These are phyloP conservation scores for Ceratopteris richardii DNA, from an alignment of 75 land plant species.

Conservation along the genomic window DNA sequence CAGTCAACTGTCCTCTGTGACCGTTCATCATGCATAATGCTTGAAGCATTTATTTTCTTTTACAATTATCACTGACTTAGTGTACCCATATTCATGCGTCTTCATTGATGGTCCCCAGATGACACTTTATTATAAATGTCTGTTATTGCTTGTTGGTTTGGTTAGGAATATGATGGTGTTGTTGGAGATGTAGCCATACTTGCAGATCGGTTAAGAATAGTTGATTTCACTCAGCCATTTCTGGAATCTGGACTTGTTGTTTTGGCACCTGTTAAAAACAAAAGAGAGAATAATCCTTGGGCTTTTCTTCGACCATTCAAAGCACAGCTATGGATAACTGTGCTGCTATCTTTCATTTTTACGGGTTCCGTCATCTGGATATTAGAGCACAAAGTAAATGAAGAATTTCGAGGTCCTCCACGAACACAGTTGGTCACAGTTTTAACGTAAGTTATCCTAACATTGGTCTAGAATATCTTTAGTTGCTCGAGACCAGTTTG, in stretches of 20 bases:
- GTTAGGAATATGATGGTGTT: conserved; percentile 44
- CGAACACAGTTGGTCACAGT: conserved; percentile 18
- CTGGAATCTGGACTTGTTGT: conserved; percentile 44
- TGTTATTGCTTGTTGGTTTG: neutral
- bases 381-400: conserved; percentile 30
- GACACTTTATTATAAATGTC: neutral
- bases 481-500: neutral
- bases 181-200: conserved; percentile 47
- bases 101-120: neutral
- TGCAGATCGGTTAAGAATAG: conserved; percentile 35
- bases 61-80: neutral
- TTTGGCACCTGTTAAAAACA: conserved; percentile 31
- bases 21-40: too few species aligned
- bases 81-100: neutral
- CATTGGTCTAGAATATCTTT: neutral
- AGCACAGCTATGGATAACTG: conserved; percentile 33
- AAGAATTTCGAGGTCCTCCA: conserved; percentile 35
- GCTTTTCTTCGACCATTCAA: conserved; percentile 20
- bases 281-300: conserved; percentile 9
- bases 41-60: neutral
- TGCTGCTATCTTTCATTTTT: conserved; percentile 27
- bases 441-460: conserved; percentile 11
- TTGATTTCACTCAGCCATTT: conserved; percentile 52
- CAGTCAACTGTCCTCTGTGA: too few species aligned
- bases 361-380: conserved; percentile 33